Evolutionary conservation across 2,329 filamentous ascomycete species (phyloP), one percentile per base, ranked within the genome.

Genomic region (Fusarium multiceps): DNA sequence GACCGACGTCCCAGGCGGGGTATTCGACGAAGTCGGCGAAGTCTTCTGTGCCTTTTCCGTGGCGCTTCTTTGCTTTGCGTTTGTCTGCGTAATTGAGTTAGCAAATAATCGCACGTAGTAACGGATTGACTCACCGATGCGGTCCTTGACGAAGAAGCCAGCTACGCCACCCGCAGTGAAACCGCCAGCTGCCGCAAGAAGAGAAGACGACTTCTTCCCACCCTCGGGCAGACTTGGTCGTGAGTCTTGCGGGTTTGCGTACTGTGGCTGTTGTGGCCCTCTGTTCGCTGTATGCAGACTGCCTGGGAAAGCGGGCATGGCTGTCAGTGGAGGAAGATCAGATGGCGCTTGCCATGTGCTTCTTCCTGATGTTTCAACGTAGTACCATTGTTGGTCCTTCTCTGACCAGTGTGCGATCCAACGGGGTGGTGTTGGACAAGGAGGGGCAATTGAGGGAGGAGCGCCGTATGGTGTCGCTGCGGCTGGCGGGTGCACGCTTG

Each of bases 351-450:
- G 40, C 68, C 60, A 71, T 10, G 27, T 27, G 47, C 46, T 54
- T 60, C 61, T 51, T 0, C 61, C 69, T 0, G 69, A 56, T 5
- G 68, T 72, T 27, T 72, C 65, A 10, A 42, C 61, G 14, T 63
- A 71, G 20, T 48, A 69, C 68, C 69, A 71, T 12, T 68, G 64
- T 1, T 43, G 25, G 18, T 63, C 64, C 11, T 60, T 20, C 7
- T 63, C 67, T 18, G 68, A 80, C 66, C 18, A 75, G 71, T 43
- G 63, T 37, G 51, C 57, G 48, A 64, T 72, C 72, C 54, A 78
- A 0, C 21, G 50, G 9, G 67, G 63, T 13, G 67, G 67, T 14
- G 46, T 30, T 3, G 63, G 68, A 5, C 67, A 55, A 2, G 43
- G 47, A 4, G 47, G 25, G 4, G 25, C 23, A 14, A 9, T 57